Conservation (phyloP, 2,329 filamentous ascomycete species). For the Cadophora malorum region DNA sequence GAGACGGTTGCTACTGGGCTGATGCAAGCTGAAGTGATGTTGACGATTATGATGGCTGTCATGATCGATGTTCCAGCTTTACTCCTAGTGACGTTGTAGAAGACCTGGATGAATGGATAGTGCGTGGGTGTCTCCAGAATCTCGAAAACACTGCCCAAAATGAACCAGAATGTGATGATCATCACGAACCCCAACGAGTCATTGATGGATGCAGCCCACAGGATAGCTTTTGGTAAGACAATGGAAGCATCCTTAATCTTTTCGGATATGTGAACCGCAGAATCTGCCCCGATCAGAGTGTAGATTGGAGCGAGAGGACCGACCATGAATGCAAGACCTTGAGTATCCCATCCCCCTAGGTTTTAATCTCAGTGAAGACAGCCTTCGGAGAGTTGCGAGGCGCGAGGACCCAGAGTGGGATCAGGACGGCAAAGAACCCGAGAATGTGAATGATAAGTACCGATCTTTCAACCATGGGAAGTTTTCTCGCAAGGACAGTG, state of each 20-base stretch:
- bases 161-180: conserved; percentile 47
- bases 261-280: conserved; percentile 52
- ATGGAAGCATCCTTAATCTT: conserved; percentile 55
- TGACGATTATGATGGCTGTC: conserved; percentile 51
- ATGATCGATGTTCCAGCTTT: conserved; percentile 54
- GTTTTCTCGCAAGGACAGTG: conserved; percentile 47
- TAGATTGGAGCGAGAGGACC: conserved; percentile 47
- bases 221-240: conserved; percentile 53
- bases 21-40: conserved; percentile 48
- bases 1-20: conserved; percentile 46
- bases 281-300: conserved; percentile 34
- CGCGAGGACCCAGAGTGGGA: conserved; percentile 47
- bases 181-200: conserved; percentile 52
- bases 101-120: conserved; percentile 58
- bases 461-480: conserved; percentile 52
- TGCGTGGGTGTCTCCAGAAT: conserved; percentile 50
- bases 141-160: conserved; percentile 45
- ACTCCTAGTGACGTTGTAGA: conserved; percentile 56
- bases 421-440: conserved; percentile 53
- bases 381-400: conserved; percentile 30
- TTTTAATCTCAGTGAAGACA: conserved; percentile 46
- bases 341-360: conserved; percentile 44
- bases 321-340: conserved; percentile 47
- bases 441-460: conserved; percentile 53
- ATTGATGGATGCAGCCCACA: conserved; percentile 55